Evolutionary conservation across 2,329 filamentous ascomycete genomes (phyloP).

Genomic region (Tolypocladium inflatum): DNA sequence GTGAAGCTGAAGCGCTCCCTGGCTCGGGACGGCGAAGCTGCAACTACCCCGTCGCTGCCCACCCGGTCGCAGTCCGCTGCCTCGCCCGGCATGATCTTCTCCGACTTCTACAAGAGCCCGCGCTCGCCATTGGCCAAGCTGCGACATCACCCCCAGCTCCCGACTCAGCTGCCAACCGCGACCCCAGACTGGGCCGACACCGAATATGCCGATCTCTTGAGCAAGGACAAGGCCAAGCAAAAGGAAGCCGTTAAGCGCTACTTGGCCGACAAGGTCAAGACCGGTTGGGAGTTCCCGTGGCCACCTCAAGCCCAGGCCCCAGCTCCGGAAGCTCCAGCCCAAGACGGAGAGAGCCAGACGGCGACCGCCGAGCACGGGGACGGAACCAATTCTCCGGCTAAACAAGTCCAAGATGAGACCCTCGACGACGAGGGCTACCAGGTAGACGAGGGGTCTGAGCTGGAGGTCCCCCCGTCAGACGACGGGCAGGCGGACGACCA

Average conservation of each 20-base stretch:
- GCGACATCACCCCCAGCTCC: conserved; percentile 27
- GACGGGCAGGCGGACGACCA: conserved; percentile 22
- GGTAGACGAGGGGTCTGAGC: conserved; percentile 32
- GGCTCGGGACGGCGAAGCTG: neutral
- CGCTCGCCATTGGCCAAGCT: conserved; percentile 43
- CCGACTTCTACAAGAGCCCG: conserved; percentile 48
- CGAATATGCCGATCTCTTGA: conserved; percentile 51
- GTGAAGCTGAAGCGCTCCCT: neutral
- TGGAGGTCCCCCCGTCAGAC: conserved; percentile 13
- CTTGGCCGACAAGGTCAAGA: conserved; percentile 42
- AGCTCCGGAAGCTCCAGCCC: neutral
- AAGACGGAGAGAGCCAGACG: neutral
- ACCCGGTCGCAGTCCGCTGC: neutral
- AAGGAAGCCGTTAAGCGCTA: conserved; percentile 53
- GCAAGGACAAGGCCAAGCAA: conserved; percentile 51
- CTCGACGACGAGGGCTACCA: conserved; percentile 24
- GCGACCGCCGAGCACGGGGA: neutral
- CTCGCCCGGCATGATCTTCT: conserved; percentile 40
- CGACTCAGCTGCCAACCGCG: conserved; percentile 16
- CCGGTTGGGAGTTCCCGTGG: conserved; percentile 54
- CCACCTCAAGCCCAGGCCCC: conserved; percentile 21
- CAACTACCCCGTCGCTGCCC: neutral
- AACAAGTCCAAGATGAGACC: conserved; percentile 18
- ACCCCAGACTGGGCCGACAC: conserved; percentile 30
- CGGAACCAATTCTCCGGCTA: neutral